Percentiles rank a stretch among this genome's conserved stretches.
These are phyloP conservation scores for Hypomyces rosellus DNA, from an alignment of 2,329 filamentous ascomycete species.

Conservation along the genomic window DNA sequence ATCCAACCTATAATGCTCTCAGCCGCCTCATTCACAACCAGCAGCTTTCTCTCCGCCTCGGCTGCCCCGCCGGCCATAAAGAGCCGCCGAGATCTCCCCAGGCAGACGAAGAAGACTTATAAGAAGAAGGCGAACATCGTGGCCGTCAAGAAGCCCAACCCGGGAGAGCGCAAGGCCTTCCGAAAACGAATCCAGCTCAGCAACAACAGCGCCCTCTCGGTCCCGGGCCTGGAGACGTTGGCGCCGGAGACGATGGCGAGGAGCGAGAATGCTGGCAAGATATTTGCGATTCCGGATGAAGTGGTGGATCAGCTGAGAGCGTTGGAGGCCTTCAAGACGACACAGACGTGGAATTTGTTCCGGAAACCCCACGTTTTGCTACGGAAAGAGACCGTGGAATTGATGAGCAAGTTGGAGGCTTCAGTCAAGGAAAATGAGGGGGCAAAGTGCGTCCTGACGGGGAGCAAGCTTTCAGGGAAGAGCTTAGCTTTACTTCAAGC, in stretches of 20 bases:
- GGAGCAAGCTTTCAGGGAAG: slow-evolving; percentile 73
- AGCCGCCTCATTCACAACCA: slow-evolving; percentile 37
- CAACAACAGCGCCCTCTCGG: slow-evolving; percentile 85
- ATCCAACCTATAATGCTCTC: slow-evolving; percentile 26
- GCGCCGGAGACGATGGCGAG: slow-evolving; percentile 47
- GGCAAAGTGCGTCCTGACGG: slow-evolving; percentile 62
- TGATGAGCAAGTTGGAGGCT: slow-evolving; percentile 58
- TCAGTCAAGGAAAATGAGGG: slow-evolving; percentile 48
- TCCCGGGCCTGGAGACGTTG: slow-evolving; percentile 61
- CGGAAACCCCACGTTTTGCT: slow-evolving; percentile 72
- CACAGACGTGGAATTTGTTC: slow-evolving; percentile 85
- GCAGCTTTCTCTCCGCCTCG: slow-evolving; percentile 22
- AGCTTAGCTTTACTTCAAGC: slow-evolving; percentile 80
- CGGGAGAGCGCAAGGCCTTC: slow-evolving; percentile 79
- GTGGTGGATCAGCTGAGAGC: slow-evolving; percentile 74
- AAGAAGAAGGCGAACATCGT: slow-evolving; percentile 43
- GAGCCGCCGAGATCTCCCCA: slow-evolving; percentile 30
- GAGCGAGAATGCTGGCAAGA: slow-evolving; percentile 52
- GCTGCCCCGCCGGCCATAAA: slow-evolving; percentile 22
- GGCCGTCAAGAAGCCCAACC: slow-evolving; percentile 51
- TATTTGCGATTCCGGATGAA: slow-evolving; percentile 62
- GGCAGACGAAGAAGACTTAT: slow-evolving; percentile 42
- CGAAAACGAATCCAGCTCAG: slow-evolving; percentile 86
- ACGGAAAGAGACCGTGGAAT: slow-evolving; percentile 67
- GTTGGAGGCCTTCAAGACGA: slow-evolving; percentile 85